phyloP scores from a whole-genome alignment of 1,284 basidiomycete species.

The Trametes pubescens region DNA sequence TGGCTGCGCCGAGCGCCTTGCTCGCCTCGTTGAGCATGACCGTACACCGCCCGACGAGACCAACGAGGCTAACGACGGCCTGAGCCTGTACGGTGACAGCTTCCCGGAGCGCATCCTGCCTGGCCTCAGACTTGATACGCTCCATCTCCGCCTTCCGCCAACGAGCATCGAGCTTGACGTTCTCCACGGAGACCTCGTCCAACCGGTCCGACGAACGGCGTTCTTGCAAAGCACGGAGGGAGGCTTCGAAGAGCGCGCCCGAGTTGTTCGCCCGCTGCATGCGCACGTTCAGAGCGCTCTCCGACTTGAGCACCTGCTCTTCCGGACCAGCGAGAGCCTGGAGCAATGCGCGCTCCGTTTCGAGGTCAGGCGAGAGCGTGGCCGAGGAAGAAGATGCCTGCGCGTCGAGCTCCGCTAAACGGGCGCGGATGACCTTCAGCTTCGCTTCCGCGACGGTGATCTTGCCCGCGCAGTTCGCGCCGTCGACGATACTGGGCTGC shows the following conservation, averaged over 20 bases:
- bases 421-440: constrained; percentile 67
- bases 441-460: constrained; percentile 80
- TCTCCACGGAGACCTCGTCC: constrained; percentile 77
- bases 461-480: constrained; percentile 79
- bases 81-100: constrained; percentile 73
- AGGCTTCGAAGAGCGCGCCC: constrained; percentile 83
- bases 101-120: constrained; percentile 71
- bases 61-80: constrained; percentile 73
- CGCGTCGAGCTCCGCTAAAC: constrained; percentile 72
- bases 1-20: constrained; percentile 55
- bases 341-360: constrained; percentile 79
- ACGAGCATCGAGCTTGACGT: constrained; percentile 76
- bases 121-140: constrained; percentile 71
- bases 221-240: constrained; percentile 82
- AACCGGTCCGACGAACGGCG: constrained; percentile 76
- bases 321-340: constrained; percentile 74
- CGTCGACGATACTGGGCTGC: constrained; percentile 75
- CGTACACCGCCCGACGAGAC: constrained; percentile 83
- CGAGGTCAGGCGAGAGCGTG: constrained; percentile 63
- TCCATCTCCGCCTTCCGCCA: constrained; percentile 79
- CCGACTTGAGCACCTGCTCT: constrained; percentile 69
- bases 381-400: constrained; percentile 49
- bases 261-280: constrained; percentile 79
- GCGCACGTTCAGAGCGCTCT: constrained; percentile 66
- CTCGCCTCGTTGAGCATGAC: constrained; percentile 77